Evolutionary conservation across 2,329 filamentous ascomycete species (phyloP).

Genomic region (Alternaria alternata): DNA sequence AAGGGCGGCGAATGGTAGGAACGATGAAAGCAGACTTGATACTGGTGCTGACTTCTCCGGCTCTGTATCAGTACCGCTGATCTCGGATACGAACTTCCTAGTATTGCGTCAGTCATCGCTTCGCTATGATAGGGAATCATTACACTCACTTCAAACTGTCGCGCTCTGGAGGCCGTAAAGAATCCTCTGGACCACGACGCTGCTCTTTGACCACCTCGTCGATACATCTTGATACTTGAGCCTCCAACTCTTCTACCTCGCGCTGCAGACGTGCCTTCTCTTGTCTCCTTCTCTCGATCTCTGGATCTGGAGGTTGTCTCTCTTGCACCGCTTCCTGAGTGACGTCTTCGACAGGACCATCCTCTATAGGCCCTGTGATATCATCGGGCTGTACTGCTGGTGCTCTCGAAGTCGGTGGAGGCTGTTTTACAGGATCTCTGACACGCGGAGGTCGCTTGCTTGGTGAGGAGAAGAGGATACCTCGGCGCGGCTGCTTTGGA

Average conservation of each 20-base stretch:
- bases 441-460: constrained; percentile 39
- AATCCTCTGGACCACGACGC: constrained; percentile 22
- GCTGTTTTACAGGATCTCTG: constrained; percentile 23
- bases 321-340: constrained; percentile 1
- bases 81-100: constrained; percentile 36
- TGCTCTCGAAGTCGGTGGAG: constrained; percentile 25
- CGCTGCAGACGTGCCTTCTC: constrained; percentile 41
- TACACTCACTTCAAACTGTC: constrained; percentile 35
- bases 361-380: constrained; percentile 18
- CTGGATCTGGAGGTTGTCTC: constrained; percentile 29
- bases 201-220: constrained; percentile 40
- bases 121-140: background rate
- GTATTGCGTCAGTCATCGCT: constrained; percentile 14
- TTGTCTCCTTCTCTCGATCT: constrained; percentile 38
- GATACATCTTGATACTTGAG: constrained; percentile 40
- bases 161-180: constrained; percentile 29
- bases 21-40: constrained; percentile 50
- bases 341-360: constrained; percentile 8
- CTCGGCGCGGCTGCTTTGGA: constrained; percentile 33
- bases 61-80: constrained; percentile 25
- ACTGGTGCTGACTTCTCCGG: constrained; percentile 34
- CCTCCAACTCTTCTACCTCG: constrained; percentile 43
- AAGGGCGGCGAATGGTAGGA: constrained; percentile 49
- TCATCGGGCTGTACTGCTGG: constrained; percentile 24
- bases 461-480: constrained; percentile 42